Evolutionary conservation across 2,329 filamentous ascomycete species (phyloP), one percentile per base, ranked within the genome.

Genomic region (Bipolaris zeicola): DNA sequence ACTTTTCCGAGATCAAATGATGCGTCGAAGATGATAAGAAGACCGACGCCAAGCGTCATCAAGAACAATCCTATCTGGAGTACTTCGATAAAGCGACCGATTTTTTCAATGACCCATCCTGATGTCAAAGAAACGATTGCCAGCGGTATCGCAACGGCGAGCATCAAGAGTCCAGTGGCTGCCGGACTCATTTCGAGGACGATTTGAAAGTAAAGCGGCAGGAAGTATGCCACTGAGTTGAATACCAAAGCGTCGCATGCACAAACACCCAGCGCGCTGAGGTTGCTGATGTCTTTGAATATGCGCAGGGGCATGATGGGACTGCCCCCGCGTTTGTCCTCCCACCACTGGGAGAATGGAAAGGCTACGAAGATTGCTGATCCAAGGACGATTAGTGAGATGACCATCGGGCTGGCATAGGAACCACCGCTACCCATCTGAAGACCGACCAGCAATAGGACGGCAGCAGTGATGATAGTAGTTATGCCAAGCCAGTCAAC

Each of bases 121-220:
- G 76, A 76, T 1, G 73, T 46, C 16, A 84, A 76, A n/a, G 77
- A 81, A 0, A 78, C 68, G 4, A 77, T 51, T 1, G 83, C 80
- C 47, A 82, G 78, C 0, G 74, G 71, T 16, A 78, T 57, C 0
- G 72, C 85, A 26, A 87, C 81, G 0, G 89, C 87, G 1, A 91
- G 78, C 41, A 89, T 80, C 26, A 87, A 82, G 0, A 88, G 62
- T 54, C 81, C 82, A 0, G 85, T 87, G 10, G 79, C 77, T 37
- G 88, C 77, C 0, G 88, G 85, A 0, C 80, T 81, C 1, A 82
- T 82, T n/a, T 81, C 80, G 2, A 87, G 82, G 0, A 88, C 87
- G 10, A 87, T 82, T 71, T 93, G 90, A 57, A 91, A 90, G 74
- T 89, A 92, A 0, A 92, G 80, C 0, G 90, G 90, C 1, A 92